phyloP scores from a whole-genome alignment of 2,329 filamentous ascomycete genomes.

The Pseudogymnoascus sp. region DNA sequence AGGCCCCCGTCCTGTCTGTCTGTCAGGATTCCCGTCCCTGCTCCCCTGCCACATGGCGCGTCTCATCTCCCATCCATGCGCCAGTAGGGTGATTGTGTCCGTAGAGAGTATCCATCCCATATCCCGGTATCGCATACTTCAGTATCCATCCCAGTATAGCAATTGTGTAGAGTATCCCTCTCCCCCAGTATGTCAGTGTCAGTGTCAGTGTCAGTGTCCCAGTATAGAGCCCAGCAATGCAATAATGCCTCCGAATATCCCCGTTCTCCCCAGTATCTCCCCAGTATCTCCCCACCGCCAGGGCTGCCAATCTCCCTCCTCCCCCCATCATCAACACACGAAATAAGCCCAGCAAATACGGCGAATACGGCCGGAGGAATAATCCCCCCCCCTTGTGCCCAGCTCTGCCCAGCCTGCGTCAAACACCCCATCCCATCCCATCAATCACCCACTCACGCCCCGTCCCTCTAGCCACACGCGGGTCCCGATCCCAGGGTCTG shows the following conservation, averaged over 20 bases:
- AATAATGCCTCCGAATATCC: too few species aligned
- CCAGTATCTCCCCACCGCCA: neutral
- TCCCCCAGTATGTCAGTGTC: neutral
- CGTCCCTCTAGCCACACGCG: too few species aligned
- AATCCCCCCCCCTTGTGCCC: neutral
- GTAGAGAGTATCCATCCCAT: neutral
- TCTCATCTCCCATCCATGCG: conserved; percentile 9
- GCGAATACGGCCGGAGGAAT: neutral
- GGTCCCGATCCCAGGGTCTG: too few species aligned
- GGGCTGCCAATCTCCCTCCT: neutral
- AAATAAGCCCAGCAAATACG: too few species aligned
- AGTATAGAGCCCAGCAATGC: neutral
- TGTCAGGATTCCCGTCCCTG: neutral
- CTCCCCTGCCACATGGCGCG: conserved; percentile 7
- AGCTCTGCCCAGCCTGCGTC: neutral
- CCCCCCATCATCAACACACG: neutral
- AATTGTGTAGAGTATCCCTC: neutral
- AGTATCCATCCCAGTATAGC: too few species aligned
- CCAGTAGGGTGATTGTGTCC: neutral
- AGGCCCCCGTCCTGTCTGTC: too few species aligned
- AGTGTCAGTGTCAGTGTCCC: too few species aligned
- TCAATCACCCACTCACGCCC: too few species aligned
- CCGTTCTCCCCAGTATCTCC: neutral
- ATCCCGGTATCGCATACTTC: neutral
- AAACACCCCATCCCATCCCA: too few species aligned